Percentiles rank a stretch among this genome's conserved stretches.
Conservation (phyloP, 306 rosid species). For the Cyamopsis tetragonoloba region DNA sequence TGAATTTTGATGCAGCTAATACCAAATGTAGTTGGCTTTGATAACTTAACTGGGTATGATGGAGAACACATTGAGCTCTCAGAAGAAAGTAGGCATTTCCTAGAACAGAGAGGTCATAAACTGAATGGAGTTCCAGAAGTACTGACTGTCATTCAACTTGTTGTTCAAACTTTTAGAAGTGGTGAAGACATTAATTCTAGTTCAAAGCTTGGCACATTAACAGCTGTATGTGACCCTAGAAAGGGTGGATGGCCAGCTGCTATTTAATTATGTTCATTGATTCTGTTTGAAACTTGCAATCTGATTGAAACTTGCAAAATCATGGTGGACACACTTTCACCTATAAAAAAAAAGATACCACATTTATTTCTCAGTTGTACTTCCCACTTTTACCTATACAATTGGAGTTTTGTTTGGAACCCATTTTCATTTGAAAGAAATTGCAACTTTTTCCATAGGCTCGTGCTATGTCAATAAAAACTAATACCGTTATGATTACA, state of each 20-base stretch:
- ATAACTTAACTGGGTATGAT: conserved; percentile 53
- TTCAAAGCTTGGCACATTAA: conserved; percentile 48
- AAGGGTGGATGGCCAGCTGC: conserved; percentile 85
- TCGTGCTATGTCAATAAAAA: too few species aligned
- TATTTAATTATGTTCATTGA: conserved; percentile 23
- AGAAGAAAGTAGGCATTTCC: conserved; percentile 44
- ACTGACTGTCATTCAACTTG: conserved; percentile 63
- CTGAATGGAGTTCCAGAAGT: conserved; percentile 27
- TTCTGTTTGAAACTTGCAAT: conserved; percentile 12
- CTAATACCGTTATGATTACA: too few species aligned
- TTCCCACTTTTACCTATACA: not conserved
- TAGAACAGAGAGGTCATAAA: conserved; percentile 64
- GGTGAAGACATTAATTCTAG: conserved; percentile 24
- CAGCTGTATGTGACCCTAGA: conserved; percentile 85
- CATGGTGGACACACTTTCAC: too few species aligned
- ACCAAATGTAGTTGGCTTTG: conserved; percentile 60
- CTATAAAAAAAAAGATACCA: too few species aligned
- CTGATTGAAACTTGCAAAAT: too few species aligned
- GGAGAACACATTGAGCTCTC: conserved; percentile 72
- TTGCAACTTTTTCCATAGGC: not conserved
- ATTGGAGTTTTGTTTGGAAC: not conserved
- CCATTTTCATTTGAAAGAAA: not conserved
- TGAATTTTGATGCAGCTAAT: conserved; percentile 58
- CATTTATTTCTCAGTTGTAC: not conserved
- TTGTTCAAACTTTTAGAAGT: conserved; percentile 52